These are phyloP conservation scores for Coemansia sp. DNA, from an alignment of 192 early-diverging fungal species.

Conservation along the genomic window DNA sequence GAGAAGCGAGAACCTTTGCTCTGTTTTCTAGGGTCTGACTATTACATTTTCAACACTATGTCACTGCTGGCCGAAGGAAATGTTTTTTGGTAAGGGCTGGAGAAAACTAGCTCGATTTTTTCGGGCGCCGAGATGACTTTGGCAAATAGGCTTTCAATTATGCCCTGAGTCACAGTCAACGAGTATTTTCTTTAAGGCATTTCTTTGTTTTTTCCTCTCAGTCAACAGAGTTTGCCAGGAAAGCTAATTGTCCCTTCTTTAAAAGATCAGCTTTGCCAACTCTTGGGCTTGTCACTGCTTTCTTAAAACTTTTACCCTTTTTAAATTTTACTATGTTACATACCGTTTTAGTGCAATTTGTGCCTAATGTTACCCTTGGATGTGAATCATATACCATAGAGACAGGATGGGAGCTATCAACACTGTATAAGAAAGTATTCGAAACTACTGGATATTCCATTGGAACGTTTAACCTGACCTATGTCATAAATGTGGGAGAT, in stretches of 20 bases:
- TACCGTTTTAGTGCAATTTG: neutral
- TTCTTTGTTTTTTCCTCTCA: neutral
- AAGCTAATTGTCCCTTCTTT: no score
- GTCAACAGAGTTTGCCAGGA: neutral
- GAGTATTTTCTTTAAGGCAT: neutral
- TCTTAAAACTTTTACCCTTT: neutral
- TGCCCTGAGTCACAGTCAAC: neutral
- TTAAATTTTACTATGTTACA: neutral
- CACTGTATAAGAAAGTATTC: neutral
- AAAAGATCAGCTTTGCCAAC: no score
- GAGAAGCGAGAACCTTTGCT: no score
- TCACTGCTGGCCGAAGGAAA: no score
- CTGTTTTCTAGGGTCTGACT: no score
- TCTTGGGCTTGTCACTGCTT: neutral
- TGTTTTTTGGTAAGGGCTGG: no score
- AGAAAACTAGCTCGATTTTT: no score
- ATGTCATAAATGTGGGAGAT: no score
- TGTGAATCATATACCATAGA: slow-evolving; percentile 2
- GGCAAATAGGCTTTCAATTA: neutral
- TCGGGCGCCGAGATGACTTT: no score
- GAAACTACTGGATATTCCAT: neutral
- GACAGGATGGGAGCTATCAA: neutral
- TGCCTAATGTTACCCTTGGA: neutral
- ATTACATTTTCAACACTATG: no score
- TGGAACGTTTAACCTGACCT: no score